Evolutionary conservation across 352 stramenopile species (phyloP).

Genomic region (Pythium utonaiense): DNA sequence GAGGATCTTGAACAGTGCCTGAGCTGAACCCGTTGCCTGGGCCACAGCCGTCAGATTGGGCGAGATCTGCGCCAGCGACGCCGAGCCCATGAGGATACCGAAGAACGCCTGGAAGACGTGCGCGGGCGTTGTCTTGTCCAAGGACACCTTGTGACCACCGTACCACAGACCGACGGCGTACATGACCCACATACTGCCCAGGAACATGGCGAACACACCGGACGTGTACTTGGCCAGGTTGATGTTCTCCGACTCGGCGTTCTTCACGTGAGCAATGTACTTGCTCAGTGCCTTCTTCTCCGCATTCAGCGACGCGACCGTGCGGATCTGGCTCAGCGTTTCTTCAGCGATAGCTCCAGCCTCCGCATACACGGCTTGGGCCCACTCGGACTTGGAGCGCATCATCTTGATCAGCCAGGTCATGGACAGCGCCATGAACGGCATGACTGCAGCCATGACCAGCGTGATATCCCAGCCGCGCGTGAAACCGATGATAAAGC

Average conservation of each 20-base stretch:
- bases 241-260: conserved; percentile 29
- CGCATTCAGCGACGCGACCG: conserved; percentile 26
- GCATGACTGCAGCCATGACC: conserved; percentile 10
- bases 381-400: conserved; percentile 8
- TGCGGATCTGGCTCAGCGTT: conserved; percentile 21
- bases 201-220: conserved; percentile 24
- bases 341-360: conserved; percentile 12
- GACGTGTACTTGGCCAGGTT: conserved; percentile 20
- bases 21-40: conserved; percentile 40
- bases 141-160: conserved; percentile 35
- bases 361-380: background rate
- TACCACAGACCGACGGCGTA: conserved; percentile 54
- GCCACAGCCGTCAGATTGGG: conserved; percentile 51
- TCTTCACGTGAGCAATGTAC: conserved; percentile 17
- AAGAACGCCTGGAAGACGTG: conserved; percentile 54
- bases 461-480: conserved; percentile 22
- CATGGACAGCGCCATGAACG: conserved; percentile 13
- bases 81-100: conserved; percentile 42
- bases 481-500: conserved; percentile 20
- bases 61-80: conserved; percentile 41
- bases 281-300: conserved; percentile 19
- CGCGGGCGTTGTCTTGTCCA: conserved; percentile 26
- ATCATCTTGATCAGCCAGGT: conserved; percentile 9
- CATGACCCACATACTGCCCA: conserved; percentile 45
- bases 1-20: conserved; percentile 48